Evolutionary conservation across 495 filamentous ascomycete genomes (phyloP), one percentile per base, ranked within the genome.

Genomic region (Penicillium pancosmium): DNA sequence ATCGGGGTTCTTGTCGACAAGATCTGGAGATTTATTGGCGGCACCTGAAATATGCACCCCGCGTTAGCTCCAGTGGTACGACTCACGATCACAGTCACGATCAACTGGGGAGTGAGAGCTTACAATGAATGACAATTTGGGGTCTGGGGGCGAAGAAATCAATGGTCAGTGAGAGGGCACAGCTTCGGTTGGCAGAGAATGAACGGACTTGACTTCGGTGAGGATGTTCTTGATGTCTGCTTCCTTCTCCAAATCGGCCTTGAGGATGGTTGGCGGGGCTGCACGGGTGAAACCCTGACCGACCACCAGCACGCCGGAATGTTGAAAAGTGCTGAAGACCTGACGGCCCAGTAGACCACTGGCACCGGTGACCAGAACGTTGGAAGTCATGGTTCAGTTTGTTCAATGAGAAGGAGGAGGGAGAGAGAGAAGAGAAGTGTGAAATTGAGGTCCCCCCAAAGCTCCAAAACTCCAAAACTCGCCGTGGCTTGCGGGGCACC

Each of bases 11-110:
- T 84, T 79, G 59, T 91, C 88, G 69, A 90, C 92, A 65, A 88
- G 86, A 63, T 97, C 92, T 2, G 93, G 93, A 63, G 86, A 94
- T 60, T 91, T 87, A 61, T 97, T 92, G n/a, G 93, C 93, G 33
- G 93, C 93, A 73, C 91, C 88, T 93, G 11, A 4, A 40, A n/a
- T 48, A 61, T 34, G 8, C 44, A 46, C 12, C 34, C 8, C 53
- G 50, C 31, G 65, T 71, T 56, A 70, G 56, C 34, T 33, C 8
- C 12, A 16, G 27, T 40, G 8, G 9, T 23, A 6, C 18, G 35
- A 33, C 6, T 27, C 41, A 11, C 35, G 5, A 38, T 11, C 11
- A 15, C 15, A 1, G n/a, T 16, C n/a, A 44, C 41, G 5, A 8
- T 44, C 16, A 53, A 19, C 10, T 18, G 12, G 52, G 49, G 41